phyloP scores from a whole-genome alignment of 768 basidiomycete species.

The Boletus speciosus region DNA sequence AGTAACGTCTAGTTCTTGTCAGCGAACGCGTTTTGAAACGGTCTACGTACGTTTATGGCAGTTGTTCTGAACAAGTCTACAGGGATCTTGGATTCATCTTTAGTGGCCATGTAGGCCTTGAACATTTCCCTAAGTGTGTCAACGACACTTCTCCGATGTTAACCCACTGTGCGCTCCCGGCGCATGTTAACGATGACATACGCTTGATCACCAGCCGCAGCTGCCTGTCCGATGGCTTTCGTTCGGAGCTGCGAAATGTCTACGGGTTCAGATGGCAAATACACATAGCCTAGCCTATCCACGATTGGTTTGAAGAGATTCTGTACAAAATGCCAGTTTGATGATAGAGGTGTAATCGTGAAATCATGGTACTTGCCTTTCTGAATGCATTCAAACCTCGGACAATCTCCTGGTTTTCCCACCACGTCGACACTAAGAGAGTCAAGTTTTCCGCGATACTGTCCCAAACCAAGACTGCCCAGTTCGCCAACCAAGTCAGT shows the following conservation, averaged over 20 bases:
- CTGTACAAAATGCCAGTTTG: slow-evolving; percentile 32
- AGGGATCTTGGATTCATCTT: slow-evolving; percentile 76
- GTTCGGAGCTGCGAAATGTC: slow-evolving; percentile 74
- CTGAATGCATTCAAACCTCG: slow-evolving; percentile 58
- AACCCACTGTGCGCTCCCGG: neutral
- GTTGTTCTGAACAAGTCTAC: slow-evolving; percentile 67
- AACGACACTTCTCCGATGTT: slow-evolving; percentile 52
- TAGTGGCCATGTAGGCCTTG: slow-evolving; percentile 60
- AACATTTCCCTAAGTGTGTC: slow-evolving; percentile 71
- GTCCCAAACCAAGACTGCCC: slow-evolving; percentile 76
- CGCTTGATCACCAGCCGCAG: slow-evolving; percentile 42
- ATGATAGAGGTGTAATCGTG: neutral
- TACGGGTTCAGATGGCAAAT: slow-evolving; percentile 57
- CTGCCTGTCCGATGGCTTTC: slow-evolving; percentile 59
- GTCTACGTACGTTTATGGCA: slow-evolving; percentile 45
- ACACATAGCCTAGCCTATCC: slow-evolving; percentile 75
- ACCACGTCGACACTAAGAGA: slow-evolving; percentile 67
- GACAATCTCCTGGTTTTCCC: slow-evolving; percentile 64
- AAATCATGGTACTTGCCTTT: slow-evolving; percentile 40
- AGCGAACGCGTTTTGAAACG: neutral
- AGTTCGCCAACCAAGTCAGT: slow-evolving; percentile 3
- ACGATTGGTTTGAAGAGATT: slow-evolving; percentile 71
- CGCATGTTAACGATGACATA: slow-evolving; percentile 15
- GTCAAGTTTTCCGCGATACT: slow-evolving; percentile 57
- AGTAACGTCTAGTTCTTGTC: slow-evolving; percentile 2